Percentiles rank a stretch among this genome's conserved stretches.
Conservation (phyloP, 495 filamentous ascomycete genomes). For the Daldinia vernicosa region DNA sequence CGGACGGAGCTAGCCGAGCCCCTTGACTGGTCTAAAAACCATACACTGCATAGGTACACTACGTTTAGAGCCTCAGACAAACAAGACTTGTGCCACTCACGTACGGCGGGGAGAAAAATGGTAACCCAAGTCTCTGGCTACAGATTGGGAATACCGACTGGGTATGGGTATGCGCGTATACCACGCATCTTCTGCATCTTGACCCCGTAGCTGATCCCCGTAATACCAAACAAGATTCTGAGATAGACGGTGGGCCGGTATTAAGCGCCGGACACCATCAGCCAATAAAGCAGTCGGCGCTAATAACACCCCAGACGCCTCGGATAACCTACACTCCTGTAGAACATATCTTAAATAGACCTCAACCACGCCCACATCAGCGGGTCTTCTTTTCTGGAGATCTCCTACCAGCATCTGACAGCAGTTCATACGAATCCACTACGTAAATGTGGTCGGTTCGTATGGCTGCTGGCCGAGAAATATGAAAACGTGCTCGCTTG, state of each 20-base stretch:
- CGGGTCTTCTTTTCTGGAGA: conserved; percentile 15
- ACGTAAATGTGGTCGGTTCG: neutral
- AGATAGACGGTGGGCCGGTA: neutral
- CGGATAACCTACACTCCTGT: too few species aligned
- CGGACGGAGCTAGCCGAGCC: conserved; percentile 2
- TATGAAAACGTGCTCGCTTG: neutral
- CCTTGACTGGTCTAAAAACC: neutral
- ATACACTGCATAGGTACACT: neutral
- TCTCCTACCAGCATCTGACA: conserved; percentile 12
- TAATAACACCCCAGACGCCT: conserved; percentile 22
- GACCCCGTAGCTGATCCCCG: neutral
- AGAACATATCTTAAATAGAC: conserved; percentile 27
- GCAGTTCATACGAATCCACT: neutral
- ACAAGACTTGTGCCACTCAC: neutral
- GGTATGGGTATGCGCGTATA: neutral
- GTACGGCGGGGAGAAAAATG: neutral
- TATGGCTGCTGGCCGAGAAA: neutral
- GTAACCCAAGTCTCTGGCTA: too few species aligned
- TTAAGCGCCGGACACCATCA: conserved; percentile 27
- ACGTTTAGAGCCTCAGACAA: neutral
- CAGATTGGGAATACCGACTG: neutral
- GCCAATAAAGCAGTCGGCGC: conserved; percentile 32
- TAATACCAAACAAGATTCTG: conserved; percentile 12
- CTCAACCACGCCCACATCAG: conserved; percentile 9
- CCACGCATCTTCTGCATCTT: neutral